A percentile compares a stretch with the other conserved stretches of the same genome.
phyloP scores from a whole-genome alignment of 805 yeast species.

The Pichia thaimueangensis region DNA sequence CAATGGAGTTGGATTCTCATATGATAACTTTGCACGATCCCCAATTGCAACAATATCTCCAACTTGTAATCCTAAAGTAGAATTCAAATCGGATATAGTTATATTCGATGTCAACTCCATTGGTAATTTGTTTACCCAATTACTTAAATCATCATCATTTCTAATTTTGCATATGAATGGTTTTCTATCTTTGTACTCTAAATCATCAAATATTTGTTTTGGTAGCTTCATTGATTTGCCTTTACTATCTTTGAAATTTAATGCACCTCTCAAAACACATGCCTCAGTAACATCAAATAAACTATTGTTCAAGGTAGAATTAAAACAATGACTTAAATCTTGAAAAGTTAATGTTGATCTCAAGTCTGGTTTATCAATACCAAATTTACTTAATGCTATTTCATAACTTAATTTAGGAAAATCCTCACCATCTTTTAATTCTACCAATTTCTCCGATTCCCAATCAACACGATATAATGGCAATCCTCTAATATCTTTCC shows the following conservation, averaged over 20 bases:
- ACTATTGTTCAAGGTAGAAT: slow-evolving; percentile 26
- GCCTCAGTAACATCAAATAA: slow-evolving; percentile 71
- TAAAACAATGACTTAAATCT: slow-evolving; percentile 39
- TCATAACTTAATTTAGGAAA: slow-evolving; percentile 51
- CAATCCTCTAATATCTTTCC: slow-evolving; percentile 42
- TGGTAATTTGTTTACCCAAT: slow-evolving; percentile 38
- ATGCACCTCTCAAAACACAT: slow-evolving; percentile 51
- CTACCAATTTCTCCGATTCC: slow-evolving; percentile 27
- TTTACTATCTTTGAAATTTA: slow-evolving; percentile 32
- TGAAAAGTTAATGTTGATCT: slow-evolving; percentile 51
- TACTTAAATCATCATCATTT: slow-evolving; percentile 30
- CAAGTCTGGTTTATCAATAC: slow-evolving; percentile 93
- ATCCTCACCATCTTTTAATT: slow-evolving; percentile 18
- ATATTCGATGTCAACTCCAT: slow-evolving; percentile 3
- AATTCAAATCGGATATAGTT: slow-evolving; percentile 21
- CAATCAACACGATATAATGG: slow-evolving; percentile 34
- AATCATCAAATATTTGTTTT: slow-evolving; percentile 27
- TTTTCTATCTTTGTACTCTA: slow-evolving; percentile 47
- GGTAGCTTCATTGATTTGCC: no score
- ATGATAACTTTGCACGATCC: slow-evolving; percentile 63
- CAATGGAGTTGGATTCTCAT: slow-evolving; percentile 93
- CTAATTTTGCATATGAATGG: slow-evolving; percentile 54
- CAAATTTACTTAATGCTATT: slow-evolving; percentile 67
- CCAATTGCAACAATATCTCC: slow-evolving; percentile 78
- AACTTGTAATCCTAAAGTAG: slow-evolving; percentile 36